A percentile compares a stretch with the other conserved stretches of the same genome.
Conservation (phyloP, 108 stramenopile genomes). For the Aurantiochytrium sp. region DNA sequence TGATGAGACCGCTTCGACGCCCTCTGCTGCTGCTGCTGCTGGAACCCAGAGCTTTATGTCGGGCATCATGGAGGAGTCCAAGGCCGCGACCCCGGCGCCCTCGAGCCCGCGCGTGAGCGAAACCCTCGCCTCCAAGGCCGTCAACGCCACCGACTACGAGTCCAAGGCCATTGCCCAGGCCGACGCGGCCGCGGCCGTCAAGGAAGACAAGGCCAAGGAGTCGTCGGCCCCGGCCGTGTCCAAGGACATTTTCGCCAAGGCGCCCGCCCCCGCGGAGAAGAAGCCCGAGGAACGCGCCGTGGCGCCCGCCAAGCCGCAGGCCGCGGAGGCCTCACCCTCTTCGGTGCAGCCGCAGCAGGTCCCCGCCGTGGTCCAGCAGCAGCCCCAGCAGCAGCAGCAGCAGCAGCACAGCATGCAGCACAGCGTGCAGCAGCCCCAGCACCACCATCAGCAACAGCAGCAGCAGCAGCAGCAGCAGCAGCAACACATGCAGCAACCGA, state of each 20-base stretch:
- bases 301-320: neutral
- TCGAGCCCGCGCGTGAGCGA: neutral
- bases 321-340: neutral
- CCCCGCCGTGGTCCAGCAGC: neutral
- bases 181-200: neutral
- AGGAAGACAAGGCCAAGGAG: neutral
- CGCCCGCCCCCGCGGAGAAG: neutral
- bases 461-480: neutral
- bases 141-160: constrained; percentile 33
- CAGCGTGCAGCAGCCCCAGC: neutral
- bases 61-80: neutral
- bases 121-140: constrained; percentile 17
- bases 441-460: neutral
- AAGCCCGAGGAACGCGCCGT: neutral
- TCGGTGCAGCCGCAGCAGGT: neutral
- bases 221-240: neutral
- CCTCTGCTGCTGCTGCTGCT: neutral
- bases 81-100: neutral
- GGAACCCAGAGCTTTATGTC: neutral
- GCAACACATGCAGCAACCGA: neutral
- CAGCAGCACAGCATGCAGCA: neutral
- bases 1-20: neutral
- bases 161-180: constrained; percentile 10
- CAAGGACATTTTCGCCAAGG: neutral
- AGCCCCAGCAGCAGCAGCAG: neutral